Conservation (phyloP, 352 stramenopile genomes). For the Pythium coloratum region DNA sequence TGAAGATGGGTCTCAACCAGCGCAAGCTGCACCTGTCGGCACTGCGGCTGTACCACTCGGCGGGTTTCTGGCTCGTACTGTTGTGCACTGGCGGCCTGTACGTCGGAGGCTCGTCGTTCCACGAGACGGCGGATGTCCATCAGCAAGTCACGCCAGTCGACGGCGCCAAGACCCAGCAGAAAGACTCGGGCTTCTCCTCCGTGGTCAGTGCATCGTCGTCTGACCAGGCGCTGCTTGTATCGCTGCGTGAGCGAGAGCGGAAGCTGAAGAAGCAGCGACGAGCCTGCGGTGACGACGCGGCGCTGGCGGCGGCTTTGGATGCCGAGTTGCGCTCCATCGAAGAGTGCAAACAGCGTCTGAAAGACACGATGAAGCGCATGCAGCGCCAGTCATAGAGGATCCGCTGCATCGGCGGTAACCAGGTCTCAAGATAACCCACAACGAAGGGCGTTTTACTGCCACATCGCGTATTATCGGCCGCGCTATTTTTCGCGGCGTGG, state of each 20-base stretch:
- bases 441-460: conserved; percentile 2
- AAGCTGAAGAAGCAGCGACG: conserved; percentile 44
- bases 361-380: conserved; percentile 52
- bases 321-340: conserved; percentile 52
- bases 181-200: background rate
- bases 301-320: conserved; percentile 40
- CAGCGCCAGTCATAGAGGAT: conserved; percentile 2
- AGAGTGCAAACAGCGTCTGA: conserved; percentile 56
- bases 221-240: conserved; percentile 48
- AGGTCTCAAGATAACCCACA: conserved; percentile 6
- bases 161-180: background rate
- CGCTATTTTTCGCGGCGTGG: conserved; percentile 1
- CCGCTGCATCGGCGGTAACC: background rate
- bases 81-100: conserved; percentile 75
- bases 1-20: conserved; percentile 66
- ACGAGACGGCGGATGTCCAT: conserved; percentile 58
- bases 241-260: conserved; percentile 54
- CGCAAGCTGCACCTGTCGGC: conserved; percentile 65
- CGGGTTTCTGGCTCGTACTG: conserved; percentile 81
- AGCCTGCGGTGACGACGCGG: conserved; percentile 15
- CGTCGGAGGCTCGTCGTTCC: conserved; percentile 64
- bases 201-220: conserved; percentile 30
- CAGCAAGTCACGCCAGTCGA: background rate
- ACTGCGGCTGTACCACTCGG: conserved; percentile 72
- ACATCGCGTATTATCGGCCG: background rate